Base-by-base conservation (phyloP, 139 green algal genomes). In the Pseudopediastrum boryanum region DNA sequence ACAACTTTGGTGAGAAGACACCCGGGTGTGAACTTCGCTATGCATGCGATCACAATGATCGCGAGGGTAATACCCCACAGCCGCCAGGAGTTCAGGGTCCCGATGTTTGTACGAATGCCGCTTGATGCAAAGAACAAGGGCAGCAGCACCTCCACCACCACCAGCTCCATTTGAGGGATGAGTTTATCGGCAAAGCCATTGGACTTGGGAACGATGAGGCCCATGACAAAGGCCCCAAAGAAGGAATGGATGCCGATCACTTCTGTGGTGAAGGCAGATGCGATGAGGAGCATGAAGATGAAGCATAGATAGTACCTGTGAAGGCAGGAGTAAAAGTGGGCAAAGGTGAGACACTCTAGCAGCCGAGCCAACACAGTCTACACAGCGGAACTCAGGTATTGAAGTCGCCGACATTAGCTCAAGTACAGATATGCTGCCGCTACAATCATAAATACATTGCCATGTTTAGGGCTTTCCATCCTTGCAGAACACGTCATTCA, bases 201-300 rank as follows among this genome's bases (percentile, higher is more conserved):
- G 25, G 82, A 51, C 19, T 88, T 72, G 33, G 85, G 85, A 29
- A 82, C 72, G 29, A 90, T 77, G 8, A 90, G 79, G 35, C 85
- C 85, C 36, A 86, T 78, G 21, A 90, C 27, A 69, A 90, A 90
- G 19, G 65, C 85, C 21, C 85, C 85, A 77, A 90, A 90, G 63
- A 90, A 87, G 62, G 35, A 66, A 35, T 90, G 85, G 33, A 90
- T 90, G 43, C 85, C 85, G 31, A 90, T 80, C 27, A 44, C 50
- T 33, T 89, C 83, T 4, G 85, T 88, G n/a, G 51, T 63, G 46
- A 76, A 76, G 41, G 50, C 56, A 19, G 64, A 78, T 16, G 73
- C 48, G 27, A 88, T 68, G 29, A 89, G 50, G 65, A 85, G 65
- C 5, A 81, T 29, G 19, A 85, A 65, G 10, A 85, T 13, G 36